Evolutionary conservation across 345 rosid genomes (phyloP), one percentile per base, ranked within the genome.

Genomic region (Reutealis trisperma): DNA sequence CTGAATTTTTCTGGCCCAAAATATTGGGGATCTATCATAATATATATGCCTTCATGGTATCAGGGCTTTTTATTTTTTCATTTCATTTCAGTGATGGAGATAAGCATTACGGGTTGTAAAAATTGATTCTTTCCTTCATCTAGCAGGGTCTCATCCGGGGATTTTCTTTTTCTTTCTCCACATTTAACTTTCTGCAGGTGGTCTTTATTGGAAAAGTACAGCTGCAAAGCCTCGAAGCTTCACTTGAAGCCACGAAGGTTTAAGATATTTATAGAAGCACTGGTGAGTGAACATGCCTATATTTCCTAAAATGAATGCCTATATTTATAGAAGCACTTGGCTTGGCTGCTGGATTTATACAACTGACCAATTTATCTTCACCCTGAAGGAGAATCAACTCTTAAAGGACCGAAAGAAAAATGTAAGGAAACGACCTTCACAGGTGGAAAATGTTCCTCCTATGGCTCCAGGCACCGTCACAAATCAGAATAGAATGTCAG

Each of bases 211-310:
- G 99, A 94, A 84, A 96, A 94, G 82, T 91, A 96, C 82, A 94
- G 97, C 82, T 96, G 97, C 86, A 94, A 93, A 88, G 98, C 98
- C 79, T 96, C 99, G 78, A 96, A 96, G 86, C 98, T 96, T 87
- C 99, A 94, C 83, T 83, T 92, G 73, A 96, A 92, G 86, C 99
- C 98, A 2, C 90, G 99, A 75, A 89, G 98, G 84, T 94, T 92
- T 79, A 96, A 96, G 87, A 82, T 92, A 78, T 96, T 96, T 84
- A 62, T 94, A 80, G 99, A 96, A 82, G 94, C 98, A 72, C 86
- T 96, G 98, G 99, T 96, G 75, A 90, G 98, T 77, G 72, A 65
- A 61, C 52, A 37, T 78, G 54, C 77, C 55, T 73, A 42, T 67
- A 70, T 76, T 60, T 81, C 54, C 63, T n/a, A 51, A 58, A 12